phyloP scores from a whole-genome alignment of 208 protist genomes.

The Trypanosomatidae sp. region DNA sequence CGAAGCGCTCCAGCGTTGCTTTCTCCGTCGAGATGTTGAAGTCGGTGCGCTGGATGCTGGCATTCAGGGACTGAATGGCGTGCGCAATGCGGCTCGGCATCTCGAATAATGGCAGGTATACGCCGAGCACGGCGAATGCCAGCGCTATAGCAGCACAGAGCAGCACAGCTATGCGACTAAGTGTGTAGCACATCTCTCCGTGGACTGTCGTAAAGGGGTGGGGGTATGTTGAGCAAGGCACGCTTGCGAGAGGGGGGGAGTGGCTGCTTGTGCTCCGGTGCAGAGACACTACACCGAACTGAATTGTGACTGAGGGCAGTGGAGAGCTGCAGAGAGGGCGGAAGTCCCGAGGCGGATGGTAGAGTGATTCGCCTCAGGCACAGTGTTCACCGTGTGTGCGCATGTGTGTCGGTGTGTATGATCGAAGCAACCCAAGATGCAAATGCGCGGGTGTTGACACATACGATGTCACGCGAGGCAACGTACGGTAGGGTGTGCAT shows the following conservation, averaged over 20 bases:
- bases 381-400: background rate
- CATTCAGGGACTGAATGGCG: constrained; percentile 3
- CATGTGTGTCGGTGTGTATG: background rate
- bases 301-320: background rate
- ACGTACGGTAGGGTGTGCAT: background rate
- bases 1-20: constrained; percentile 11
- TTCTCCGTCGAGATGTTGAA: constrained; percentile 8
- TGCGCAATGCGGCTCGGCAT: constrained; percentile 3
- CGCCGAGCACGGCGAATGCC: constrained; percentile 19
- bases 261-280: background rate
- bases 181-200: constrained; percentile 15
- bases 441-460: background rate
- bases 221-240: background rate
- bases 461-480: background rate
- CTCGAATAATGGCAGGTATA: constrained; percentile 22
- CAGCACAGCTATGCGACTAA: constrained; percentile 12
- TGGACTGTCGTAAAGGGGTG: background rate
- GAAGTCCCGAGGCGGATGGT: background rate
- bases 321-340: background rate
- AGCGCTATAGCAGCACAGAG: constrained; percentile 15
- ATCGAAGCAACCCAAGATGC: background rate
- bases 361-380: too few relatives aligned
- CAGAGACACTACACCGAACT: background rate
- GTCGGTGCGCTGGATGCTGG: background rate
- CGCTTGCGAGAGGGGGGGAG: background rate